Base-by-base conservation (phyloP, 2,329 filamentous ascomycete species). In the Ophiostoma novo-ulmi region DNA sequence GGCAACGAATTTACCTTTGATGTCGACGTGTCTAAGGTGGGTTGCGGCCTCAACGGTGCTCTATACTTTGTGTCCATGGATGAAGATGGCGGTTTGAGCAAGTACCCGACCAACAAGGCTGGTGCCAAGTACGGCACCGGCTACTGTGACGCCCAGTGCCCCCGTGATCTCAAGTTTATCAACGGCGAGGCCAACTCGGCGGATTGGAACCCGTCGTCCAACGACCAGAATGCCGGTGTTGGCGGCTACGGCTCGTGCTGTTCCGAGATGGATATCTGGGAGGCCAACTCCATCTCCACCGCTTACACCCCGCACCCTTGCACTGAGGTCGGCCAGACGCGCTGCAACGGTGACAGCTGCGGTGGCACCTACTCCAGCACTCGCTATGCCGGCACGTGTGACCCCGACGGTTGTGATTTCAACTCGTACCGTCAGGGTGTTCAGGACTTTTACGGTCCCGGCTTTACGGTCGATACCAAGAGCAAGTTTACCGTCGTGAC, bases 1-100 rank as follows among this genome's bases (percentile, higher is more conserved):
- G 85, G 85, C 78, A 81, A 86, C 75, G 88, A 90, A 77, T 86
- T 90, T 77, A 85, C 85, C 35, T 89, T 90, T 72, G 87, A 89
- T 70, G 87, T 89, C 31, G 88, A 90, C 76, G 83, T 88, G 55
- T 88, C 87, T 64, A 83, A 84, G 74, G 80, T 89, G 39, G 84
- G 83, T 66, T 90, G 88, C 75, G 88, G 88, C 71, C 79, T 90
- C 72, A 71, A 73, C 69, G 88, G 87, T 69, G 87, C 87, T 38
- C 77, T 89, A 35, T 89, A 89, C 75, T 78, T 76, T 63, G 75
- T 74, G 26, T 74, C 82, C 73, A 87, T 87, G 85, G 81, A 84
- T 41, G 78, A 80, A 39, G 82, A 85, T 70, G 84, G 84, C 73
- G 84, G 84, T 67, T 76, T 80, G 75, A 74, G 76, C 76, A 81